Conservation (phyloP, 345 rosid genomes). For the Populus alba region DNA sequence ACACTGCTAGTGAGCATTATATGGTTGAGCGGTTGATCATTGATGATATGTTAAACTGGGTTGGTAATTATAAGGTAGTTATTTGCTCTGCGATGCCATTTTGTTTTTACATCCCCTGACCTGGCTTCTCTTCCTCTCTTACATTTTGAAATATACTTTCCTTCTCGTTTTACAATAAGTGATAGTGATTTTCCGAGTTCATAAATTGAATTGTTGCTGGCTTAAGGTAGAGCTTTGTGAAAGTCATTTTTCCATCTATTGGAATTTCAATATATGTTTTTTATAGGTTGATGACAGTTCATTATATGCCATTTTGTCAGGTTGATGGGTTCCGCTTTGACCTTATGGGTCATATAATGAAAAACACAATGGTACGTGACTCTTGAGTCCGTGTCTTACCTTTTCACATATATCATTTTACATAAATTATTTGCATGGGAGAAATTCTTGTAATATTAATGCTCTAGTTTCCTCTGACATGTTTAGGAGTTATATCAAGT, state of each 20-base stretch:
- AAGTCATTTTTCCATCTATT: neutral
- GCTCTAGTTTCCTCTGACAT: constrained; percentile 3
- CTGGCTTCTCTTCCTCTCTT: neutral
- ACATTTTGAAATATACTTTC: neutral
- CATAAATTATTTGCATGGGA: neutral
- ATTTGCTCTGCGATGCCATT: neutral
- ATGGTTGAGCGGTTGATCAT: constrained; percentile 84
- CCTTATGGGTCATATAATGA: constrained; percentile 98
- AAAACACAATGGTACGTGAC: constrained; percentile 67
- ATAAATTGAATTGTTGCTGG: neutral
- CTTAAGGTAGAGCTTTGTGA: neutral
- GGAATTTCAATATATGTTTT: constrained; percentile 7
- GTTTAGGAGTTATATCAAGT: neutral
- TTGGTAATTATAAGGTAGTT: constrained; percentile 76
- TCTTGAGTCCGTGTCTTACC: constrained; percentile 1
- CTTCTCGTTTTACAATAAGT: constrained; percentile 4
- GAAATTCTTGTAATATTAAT: neutral
- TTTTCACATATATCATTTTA: neutral
- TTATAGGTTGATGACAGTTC: constrained; percentile 9
- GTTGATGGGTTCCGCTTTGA: constrained; percentile 97
- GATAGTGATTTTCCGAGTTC: neutral
- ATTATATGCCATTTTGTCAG: constrained; percentile 39
- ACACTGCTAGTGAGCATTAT: constrained; percentile 97
- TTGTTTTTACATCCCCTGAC: neutral
- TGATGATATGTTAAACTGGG: constrained; percentile 88